Percentiles rank a stretch among this genome's conserved stretches.
These are phyloP conservation scores for Hyaloscypha hepaticicola DNA, from an alignment of 495 filamentous ascomycete genomes.

Conservation along the genomic window DNA sequence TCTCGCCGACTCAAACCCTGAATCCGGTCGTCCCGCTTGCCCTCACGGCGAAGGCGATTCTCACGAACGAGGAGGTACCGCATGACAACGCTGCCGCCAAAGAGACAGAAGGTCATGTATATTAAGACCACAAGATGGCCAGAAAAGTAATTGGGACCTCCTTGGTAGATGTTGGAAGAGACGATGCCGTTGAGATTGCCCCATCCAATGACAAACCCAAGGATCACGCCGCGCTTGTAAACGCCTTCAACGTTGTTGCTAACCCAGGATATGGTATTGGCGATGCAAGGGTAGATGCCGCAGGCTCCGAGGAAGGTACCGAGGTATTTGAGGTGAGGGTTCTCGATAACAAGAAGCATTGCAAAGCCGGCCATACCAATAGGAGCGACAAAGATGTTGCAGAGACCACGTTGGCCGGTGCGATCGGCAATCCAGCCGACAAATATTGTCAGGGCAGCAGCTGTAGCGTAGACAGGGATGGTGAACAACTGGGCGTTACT, in stretches of 20 bases:
- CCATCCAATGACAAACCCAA: conserved; percentile 90
- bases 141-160: conserved; percentile 43
- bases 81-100: conserved; percentile 59
- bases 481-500: conserved; percentile 77
- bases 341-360: conserved; percentile 66
- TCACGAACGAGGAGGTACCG: conserved; percentile 62
- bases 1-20: conserved; percentile 59
- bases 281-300: conserved; percentile 88
- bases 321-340: conserved; percentile 70
- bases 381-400: conserved; percentile 71
- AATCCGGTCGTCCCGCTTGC: conserved; percentile 68
- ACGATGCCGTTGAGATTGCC: conserved; percentile 91
- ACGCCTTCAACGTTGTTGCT: conserved; percentile 90
- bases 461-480: conserved; percentile 87
- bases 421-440: conserved; percentile 81
- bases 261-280: conserved; percentile 90
- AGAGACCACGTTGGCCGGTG: conserved; percentile 73
- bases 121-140: conserved; percentile 49
- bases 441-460: conserved; percentile 70
- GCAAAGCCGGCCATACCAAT: conserved; percentile 76
- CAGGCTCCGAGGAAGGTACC: conserved; percentile 83
- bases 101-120: conserved; percentile 49
- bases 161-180: conserved; percentile 65
- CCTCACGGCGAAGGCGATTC: conserved; percentile 58
- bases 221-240: conserved; percentile 84